These are phyloP conservation scores for Pythium dissotocum DNA, from an alignment of 352 stramenopile species.

Conservation along the genomic window DNA sequence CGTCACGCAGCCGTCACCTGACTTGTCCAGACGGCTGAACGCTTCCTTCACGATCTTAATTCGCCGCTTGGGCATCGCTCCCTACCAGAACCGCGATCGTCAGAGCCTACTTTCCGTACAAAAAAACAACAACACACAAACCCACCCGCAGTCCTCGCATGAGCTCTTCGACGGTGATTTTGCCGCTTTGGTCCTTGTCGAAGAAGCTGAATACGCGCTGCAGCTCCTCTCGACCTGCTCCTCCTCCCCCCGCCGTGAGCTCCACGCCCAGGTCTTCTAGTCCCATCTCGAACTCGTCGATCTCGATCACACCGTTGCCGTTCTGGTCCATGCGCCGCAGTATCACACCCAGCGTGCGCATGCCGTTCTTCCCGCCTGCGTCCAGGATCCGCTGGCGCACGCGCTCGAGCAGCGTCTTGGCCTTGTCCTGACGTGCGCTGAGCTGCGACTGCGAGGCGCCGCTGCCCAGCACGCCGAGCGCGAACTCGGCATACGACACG, in stretches of 20 bases:
- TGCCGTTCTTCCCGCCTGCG: conserved; percentile 67
- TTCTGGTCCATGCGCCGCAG: conserved; percentile 82
- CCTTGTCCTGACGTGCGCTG: neutral
- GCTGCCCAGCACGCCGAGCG: conserved; percentile 44
- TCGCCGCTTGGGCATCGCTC: conserved; percentile 73
- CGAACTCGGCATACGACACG: conserved; percentile 80
- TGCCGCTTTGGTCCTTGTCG: conserved; percentile 79
- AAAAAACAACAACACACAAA: neutral
- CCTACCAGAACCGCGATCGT: conserved; percentile 29
- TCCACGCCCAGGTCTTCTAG: conserved; percentile 48
- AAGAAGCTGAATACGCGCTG: conserved; percentile 70
- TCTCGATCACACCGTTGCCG: conserved; percentile 66
- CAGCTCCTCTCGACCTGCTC: conserved; percentile 42
- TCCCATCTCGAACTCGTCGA: conserved; percentile 68
- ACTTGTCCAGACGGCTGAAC: conserved; percentile 75
- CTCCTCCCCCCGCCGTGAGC: neutral
- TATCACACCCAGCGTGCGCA: conserved; percentile 67
- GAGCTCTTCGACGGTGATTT: conserved; percentile 89
- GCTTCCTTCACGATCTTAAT: conserved; percentile 85
- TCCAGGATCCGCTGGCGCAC: conserved; percentile 60
- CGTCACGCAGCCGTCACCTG: conserved; percentile 56
- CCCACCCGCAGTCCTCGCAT: conserved; percentile 79
- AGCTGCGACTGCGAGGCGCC: conserved; percentile 11
- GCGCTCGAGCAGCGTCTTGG: conserved; percentile 39
- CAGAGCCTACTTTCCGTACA: neutral